Evolutionary conservation across 441 rosid genomes (phyloP), one percentile per base, ranked within the genome.

Genomic region (Corymbia calophylla): DNA sequence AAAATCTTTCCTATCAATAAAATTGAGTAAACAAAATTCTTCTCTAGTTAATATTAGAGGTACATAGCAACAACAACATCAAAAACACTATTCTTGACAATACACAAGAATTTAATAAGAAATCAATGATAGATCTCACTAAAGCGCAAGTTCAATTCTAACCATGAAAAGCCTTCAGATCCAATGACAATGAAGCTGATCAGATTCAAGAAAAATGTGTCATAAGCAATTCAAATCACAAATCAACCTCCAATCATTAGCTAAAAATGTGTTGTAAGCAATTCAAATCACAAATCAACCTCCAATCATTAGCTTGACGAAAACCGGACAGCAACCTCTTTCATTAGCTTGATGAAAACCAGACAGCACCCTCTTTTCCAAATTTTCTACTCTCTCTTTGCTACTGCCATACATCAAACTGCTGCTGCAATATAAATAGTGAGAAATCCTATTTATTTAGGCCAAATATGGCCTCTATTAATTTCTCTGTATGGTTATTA

Each of bases 171-270:
- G 16, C 62, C 62, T 29, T 25, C 10, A 56, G 60, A 56, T 56
- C 60, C 27, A 0, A 9, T 56, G 62, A 56, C 23, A 0, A 56
- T 56, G 0, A 56, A 23, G 23, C 13, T 6, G 0, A 58, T 1
- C 0, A 10, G 0, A 0, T 23, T 58, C 0, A 0, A 58, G 25
- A 56, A 58, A 0, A 25, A 29, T 58, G 29, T 29, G 44, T 39
- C 44, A 6, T 39, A 39, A 56, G 23, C 62, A 58, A 58, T 23
- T 58, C 10, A 10, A 3, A 58, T 27, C 62, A 58, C 25, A 9
- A 23, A 58, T 25, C 25, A 27, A 58, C 62, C 14, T 25, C 14
- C 0, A 0, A 9, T 56, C 0, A 13, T 9, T 13, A 21, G 29
- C 62, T 56, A 56, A 58, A 0, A 25, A 29, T 58, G 29, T 29